These are phyloP conservation scores for Linanthus parryae DNA, from an alignment of 148 eudicot genomes.

Conservation along the genomic window DNA sequence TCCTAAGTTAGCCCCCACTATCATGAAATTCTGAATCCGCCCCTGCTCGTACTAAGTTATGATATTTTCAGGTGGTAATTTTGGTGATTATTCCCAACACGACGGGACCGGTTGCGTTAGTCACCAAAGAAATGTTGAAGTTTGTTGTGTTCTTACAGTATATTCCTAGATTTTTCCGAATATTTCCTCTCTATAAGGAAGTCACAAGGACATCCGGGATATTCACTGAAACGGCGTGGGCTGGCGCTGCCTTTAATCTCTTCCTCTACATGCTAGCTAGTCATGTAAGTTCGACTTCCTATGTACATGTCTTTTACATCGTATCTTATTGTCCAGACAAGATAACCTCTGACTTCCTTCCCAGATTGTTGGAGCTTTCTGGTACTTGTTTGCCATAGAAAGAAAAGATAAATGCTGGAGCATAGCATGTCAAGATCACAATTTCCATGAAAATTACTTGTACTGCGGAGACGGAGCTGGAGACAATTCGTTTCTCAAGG, in stretches of 20 bases:
- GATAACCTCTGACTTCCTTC: not conserved
- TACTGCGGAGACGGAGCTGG: constrained; percentile 26
- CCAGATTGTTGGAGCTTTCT: constrained; percentile 74
- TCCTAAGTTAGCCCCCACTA: too few species aligned
- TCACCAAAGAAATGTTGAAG: constrained; percentile 43
- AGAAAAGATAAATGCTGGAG: constrained; percentile 58
- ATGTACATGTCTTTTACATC: not conserved
- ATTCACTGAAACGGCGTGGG: constrained; percentile 66
- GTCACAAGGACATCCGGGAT: constrained; percentile 63
- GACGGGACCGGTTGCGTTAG: constrained; percentile 17
- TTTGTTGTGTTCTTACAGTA: constrained; percentile 42
- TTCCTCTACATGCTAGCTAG: constrained; percentile 79
- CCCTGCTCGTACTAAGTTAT: not conserved
- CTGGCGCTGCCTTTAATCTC: constrained; percentile 80
- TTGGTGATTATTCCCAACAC: constrained; percentile 24
- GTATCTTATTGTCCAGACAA: too few species aligned
- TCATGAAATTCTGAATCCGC: too few species aligned
- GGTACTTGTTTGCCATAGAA: constrained; percentile 75
- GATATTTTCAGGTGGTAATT: constrained; percentile 35
- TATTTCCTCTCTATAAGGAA: constrained; percentile 47
- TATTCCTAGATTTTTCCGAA: constrained; percentile 50
- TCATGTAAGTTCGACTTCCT: constrained; percentile 42
- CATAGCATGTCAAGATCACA: constrained; percentile 21
- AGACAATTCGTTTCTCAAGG: constrained; percentile 7
- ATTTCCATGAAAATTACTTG: constrained; percentile 20